Evolutionary conservation across 2,329 filamentous ascomycete genomes (phyloP).

Genomic region (Epichloe gansuensis): DNA sequence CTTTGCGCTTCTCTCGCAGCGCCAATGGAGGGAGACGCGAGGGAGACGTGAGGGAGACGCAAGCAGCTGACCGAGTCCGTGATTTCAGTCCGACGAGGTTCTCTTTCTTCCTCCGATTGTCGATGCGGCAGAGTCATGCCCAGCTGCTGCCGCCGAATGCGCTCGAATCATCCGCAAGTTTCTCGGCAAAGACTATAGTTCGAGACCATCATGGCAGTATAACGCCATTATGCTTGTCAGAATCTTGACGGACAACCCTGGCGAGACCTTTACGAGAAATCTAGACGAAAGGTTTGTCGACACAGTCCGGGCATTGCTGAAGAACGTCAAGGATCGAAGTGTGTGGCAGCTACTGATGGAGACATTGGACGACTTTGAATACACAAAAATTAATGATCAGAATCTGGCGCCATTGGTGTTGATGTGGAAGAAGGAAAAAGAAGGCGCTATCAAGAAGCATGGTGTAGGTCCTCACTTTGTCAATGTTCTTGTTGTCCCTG

Average conservation of each 20-base stretch:
- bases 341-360: slow-evolving; percentile 81
- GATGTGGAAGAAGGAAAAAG: slow-evolving; percentile 88
- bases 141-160: slow-evolving; percentile 68
- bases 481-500: neutral
- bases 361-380: slow-evolving; percentile 67
- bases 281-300: slow-evolving; percentile 74
- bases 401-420: slow-evolving; percentile 56
- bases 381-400: slow-evolving; percentile 59
- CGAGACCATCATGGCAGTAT: slow-evolving; percentile 65
- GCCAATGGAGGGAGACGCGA: no score
- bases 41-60: neutral
- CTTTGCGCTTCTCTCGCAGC: neutral
- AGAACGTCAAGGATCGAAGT: slow-evolving; percentile 55
- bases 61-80: neutral
- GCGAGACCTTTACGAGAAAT: slow-evolving; percentile 79
- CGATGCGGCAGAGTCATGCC: slow-evolving; percentile 86
- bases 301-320: slow-evolving; percentile 61
- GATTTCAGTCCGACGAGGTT: slow-evolving; percentile 67
- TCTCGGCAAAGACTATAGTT: slow-evolving; percentile 57
- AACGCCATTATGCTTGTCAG: slow-evolving; percentile 92
- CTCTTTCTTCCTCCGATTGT: slow-evolving; percentile 88
- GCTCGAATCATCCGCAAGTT: slow-evolving; percentile 72
- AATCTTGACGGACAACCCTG: slow-evolving; percentile 86
- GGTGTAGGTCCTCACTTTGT: slow-evolving; percentile 26
- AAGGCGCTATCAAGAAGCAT: slow-evolving; percentile 40